Evolutionary conservation across 257 asterid species (phyloP), one percentile per base, ranked within the genome.

Genomic region (Plantago elongata): DNA sequence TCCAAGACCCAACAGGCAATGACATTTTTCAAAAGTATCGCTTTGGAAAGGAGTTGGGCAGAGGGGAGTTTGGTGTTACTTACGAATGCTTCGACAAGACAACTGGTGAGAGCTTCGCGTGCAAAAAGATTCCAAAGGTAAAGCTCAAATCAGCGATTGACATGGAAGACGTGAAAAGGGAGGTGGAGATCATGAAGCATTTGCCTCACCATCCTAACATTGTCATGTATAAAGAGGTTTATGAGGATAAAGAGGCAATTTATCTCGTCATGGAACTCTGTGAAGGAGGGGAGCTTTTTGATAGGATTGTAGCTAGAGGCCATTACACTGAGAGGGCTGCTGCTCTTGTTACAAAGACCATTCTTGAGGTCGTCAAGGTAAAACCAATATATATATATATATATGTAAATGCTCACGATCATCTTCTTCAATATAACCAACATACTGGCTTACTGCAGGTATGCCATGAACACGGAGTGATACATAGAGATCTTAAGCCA

Each of bases 1-100:
- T 90, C 3, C 62, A 18, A 4, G 87, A 90, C 45, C 81, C 83
- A 0, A 68, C 75, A 0, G 95, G 86, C 0, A 51, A 72, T 13
- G 78, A 87, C 48, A 76, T 90, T 3, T 74, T 34, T 42, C 57
- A 62, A 42, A 77, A 62, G 12, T 90, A 85, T n/a, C 15, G 70
- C 1, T 74, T 90, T 12, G 96, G 97, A 14, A 80, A 76, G 61
- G 96, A 90, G 73, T 74, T 90, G 1, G 97, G 96, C 27, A 75
- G 96, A 74, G 96, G 97, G 7, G 97, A 87, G 68, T 90, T 90
- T 17, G 97, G 97, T 15, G 73, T 90, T 15, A 90, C 96, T 4
- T 90, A 85, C 67, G 74, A 80, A 14, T 87, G 96, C 22, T 14
- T 74, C 1, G 82, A 85, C 29, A 75, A 74, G 2, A 63, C 3